Evolutionary conservation across 1,284 basidiomycete genomes (phyloP).

Genomic region (Ceratobasidium sp.): DNA sequence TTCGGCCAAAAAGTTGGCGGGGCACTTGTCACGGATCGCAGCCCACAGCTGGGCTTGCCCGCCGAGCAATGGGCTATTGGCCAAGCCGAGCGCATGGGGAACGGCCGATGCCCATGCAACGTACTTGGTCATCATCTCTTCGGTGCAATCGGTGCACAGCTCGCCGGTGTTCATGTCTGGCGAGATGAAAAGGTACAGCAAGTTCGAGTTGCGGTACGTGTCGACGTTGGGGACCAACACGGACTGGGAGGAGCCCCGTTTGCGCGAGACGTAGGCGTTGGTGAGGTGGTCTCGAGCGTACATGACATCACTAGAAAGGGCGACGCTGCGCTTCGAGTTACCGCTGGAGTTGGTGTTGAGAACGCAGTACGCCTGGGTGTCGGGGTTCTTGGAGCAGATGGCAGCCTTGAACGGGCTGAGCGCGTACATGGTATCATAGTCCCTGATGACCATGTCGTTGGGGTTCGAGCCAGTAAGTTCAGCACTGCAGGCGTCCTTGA

Average conservation of each 20-base stretch:
- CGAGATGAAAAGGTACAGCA: slow-evolving; percentile 84
- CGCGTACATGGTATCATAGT: slow-evolving; percentile 85
- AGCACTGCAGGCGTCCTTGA: slow-evolving; percentile 73
- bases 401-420: slow-evolving; percentile 73
- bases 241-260: slow-evolving; percentile 14
- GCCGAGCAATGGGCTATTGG: slow-evolving; percentile 71
- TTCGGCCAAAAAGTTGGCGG: slow-evolving; percentile 55
- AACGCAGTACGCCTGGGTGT: slow-evolving; percentile 76
- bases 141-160: slow-evolving; percentile 87
- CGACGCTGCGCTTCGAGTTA: slow-evolving; percentile 49
- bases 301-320: slow-evolving; percentile 48
- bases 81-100: slow-evolving; percentile 81
- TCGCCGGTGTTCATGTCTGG: slow-evolving; percentile 62
- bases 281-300: slow-evolving; percentile 49
- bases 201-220: slow-evolving; percentile 72
- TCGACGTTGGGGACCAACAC: slow-evolving; percentile 71
- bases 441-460: slow-evolving; percentile 65
- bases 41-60: slow-evolving; percentile 76
- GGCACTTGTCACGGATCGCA: slow-evolving; percentile 65
- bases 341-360: slow-evolving; percentile 58
- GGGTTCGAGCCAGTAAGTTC: slow-evolving; percentile 71
- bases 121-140: slow-evolving; percentile 78
- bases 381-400: slow-evolving; percentile 77
- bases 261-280: slow-evolving; percentile 47
- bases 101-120: slow-evolving; percentile 76